These are phyloP conservation scores for Globisporangium mamillatum DNA, from an alignment of 352 stramenopile species.

Conservation along the genomic window DNA sequence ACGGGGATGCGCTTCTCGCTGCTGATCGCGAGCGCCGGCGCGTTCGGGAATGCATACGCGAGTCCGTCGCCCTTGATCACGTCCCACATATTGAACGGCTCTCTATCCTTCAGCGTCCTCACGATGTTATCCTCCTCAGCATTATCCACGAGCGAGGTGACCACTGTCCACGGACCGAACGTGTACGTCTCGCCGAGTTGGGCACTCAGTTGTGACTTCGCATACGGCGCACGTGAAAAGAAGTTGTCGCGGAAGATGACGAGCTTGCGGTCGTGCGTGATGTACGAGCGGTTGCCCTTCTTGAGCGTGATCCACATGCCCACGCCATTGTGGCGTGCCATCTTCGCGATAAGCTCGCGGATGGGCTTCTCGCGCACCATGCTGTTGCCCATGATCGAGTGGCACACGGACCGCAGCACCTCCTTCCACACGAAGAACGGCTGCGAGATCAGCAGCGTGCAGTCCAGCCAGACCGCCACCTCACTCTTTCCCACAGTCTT, in stretches of 20 bases:
- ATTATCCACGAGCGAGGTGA: constrained; percentile 30
- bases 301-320: constrained; percentile 84
- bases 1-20: constrained; percentile 50
- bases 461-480: constrained; percentile 73
- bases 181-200: constrained; percentile 34
- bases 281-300: constrained; percentile 76
- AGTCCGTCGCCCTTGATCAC: constrained; percentile 45
- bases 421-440: constrained; percentile 88
- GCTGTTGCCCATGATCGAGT: constrained; percentile 74
- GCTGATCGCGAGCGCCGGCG: constrained; percentile 50
- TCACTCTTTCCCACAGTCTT: constrained; percentile 48
- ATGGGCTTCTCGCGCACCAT: constrained; percentile 86
- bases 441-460: constrained; percentile 43
- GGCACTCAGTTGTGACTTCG: constrained; percentile 20
- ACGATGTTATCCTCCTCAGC: constrained; percentile 22
- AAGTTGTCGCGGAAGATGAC: constrained; percentile 81
- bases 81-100: constrained; percentile 56
- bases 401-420: constrained; percentile 78
- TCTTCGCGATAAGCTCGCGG: constrained; percentile 70
- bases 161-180: constrained; percentile 59
- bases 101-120: constrained; percentile 21
- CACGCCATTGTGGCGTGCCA: constrained; percentile 43
- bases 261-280: constrained; percentile 59
- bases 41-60: constrained; percentile 61
- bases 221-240: constrained; percentile 40